A percentile compares a stretch with the other conserved stretches of the same genome.
These are phyloP conservation scores for Macrolepiota albuminosa DNA, from an alignment of 768 basidiomycete species.

Conservation along the genomic window DNA sequence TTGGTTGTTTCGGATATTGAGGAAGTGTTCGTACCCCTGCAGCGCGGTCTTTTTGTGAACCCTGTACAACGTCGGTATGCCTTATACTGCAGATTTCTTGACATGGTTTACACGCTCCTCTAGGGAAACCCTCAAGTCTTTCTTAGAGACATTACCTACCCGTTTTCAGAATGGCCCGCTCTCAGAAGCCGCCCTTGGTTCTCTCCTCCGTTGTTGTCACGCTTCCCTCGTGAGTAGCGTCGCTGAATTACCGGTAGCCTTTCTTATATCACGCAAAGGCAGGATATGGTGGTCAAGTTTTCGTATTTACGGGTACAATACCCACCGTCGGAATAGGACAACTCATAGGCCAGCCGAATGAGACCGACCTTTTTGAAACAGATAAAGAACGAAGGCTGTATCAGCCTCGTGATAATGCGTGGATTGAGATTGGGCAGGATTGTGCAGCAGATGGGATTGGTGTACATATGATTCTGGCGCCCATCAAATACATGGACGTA, in stretches of 20 bases:
- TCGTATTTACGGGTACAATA: slow-evolving; percentile 65
- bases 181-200: slow-evolving; percentile 68
- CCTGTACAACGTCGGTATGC: slow-evolving; percentile 66
- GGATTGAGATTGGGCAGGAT: slow-evolving; percentile 83
- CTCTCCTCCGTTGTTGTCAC: slow-evolving; percentile 67
- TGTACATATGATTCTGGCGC: slow-evolving; percentile 84
- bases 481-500: slow-evolving; percentile 75
- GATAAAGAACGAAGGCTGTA: slow-evolving; percentile 86
- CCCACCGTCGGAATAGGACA: slow-evolving; percentile 74
- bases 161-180: slow-evolving; percentile 48
- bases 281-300: slow-evolving; percentile 72
- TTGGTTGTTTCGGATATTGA: slow-evolving; percentile 84
- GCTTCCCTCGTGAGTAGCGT: slow-evolving; percentile 58
- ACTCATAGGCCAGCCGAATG: slow-evolving; percentile 51
- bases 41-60: slow-evolving; percentile 70
- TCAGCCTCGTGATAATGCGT: slow-evolving; percentile 67
- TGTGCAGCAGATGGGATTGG: slow-evolving; percentile 88
- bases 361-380: slow-evolving; percentile 70
- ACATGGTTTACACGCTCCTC: neutral
- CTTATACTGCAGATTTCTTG: neutral
- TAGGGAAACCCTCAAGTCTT: slow-evolving; percentile 58
- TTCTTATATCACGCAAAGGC: slow-evolving; percentile 30
- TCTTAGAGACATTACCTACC: slow-evolving; percentile 61
- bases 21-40: slow-evolving; percentile 86
- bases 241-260: neutral